Base-by-base conservation (phyloP, 331 rosid species). In the Stylosanthes scabra region DNA sequence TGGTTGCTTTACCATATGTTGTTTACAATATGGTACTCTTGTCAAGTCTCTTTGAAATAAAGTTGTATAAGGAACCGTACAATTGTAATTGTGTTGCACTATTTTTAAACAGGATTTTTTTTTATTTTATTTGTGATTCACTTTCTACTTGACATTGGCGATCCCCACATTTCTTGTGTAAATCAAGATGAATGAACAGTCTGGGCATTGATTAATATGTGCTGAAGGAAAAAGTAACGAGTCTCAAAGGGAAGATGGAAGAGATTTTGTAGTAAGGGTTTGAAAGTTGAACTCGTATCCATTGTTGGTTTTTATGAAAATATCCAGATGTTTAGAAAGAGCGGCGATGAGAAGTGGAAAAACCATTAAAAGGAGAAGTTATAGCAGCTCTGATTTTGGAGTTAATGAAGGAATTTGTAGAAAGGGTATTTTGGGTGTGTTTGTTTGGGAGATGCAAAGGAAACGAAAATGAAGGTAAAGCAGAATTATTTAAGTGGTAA, bases 31-130 rank as follows among this genome's bases (percentile, higher is more conserved):
- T 77, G 85, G 49, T 74, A 73, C 82, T 62, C 63, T 68, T 70
- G 47, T 70, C 72, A 52, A 49, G 63, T 79, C 14, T 63, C 20
- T 63, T 66, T 82, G 76, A 83, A 91, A 94, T 91, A 91, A 93
- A 84, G 80, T 56, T 84, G 84, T 77, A 61, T 72, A 70, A 20
- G 68, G 68, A 84, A 54, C 80, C 37, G 3, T 50, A 50, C 5
- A 14, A 10, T 60, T 72, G 68, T 51, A 61, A 79, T 50, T 68
- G 76, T 42, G 40, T 72, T 58, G 68, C 57, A 8, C 54, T 68
- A 70, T 57, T 58, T 46, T 37, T 25, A 52, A 57, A 57, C 82
- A 12, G 42, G 68, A 62, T 49, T 56, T 39, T 5, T 44, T 67
- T 84, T n/a, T n/a, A n/a, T n/a, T 77, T 44, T 1, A 37, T 3